Percentiles rank a stretch among this genome's conserved stretches.
Conservation (phyloP, 257 asterid species). For the Misopates orontium region DNA sequence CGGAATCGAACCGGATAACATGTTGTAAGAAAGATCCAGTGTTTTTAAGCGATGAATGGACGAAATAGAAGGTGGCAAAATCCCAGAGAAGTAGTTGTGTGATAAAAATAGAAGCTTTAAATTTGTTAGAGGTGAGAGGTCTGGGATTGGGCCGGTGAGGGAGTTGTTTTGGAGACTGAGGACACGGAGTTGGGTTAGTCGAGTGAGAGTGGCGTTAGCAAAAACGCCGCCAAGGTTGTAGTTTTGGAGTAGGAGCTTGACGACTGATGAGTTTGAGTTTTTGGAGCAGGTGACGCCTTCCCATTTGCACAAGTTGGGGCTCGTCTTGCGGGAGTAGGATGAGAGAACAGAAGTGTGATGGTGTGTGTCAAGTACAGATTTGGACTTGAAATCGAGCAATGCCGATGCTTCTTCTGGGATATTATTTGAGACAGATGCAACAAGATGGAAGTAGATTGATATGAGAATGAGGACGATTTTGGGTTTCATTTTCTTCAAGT, state of each 20-base stretch:
- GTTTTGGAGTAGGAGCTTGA: slow-evolving; percentile 47
- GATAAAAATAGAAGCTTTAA: slow-evolving; percentile 65
- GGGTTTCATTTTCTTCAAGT: slow-evolving; percentile 23
- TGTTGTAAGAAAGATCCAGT: slow-evolving; percentile 70
- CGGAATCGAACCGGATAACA: slow-evolving; percentile 63
- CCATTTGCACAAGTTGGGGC: slow-evolving; percentile 65
- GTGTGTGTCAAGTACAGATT: slow-evolving; percentile 55
- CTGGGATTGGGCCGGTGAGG: slow-evolving; percentile 80
- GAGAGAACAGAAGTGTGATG: too few relatives aligned
- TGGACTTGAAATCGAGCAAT: slow-evolving; percentile 60
- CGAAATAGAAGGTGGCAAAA: slow-evolving; percentile 61
- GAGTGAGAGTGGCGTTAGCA: slow-evolving; percentile 46
- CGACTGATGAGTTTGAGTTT: slow-evolving; percentile 39
- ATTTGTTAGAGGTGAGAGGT: slow-evolving; percentile 54
- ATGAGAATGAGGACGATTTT: slow-evolving; percentile 21
- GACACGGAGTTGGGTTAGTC: slow-evolving; percentile 63
- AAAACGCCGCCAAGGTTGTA: slow-evolving; percentile 57
- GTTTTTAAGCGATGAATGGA: slow-evolving; percentile 76
- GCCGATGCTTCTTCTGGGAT: slow-evolving; percentile 54
- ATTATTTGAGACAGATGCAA: slow-evolving; percentile 16
- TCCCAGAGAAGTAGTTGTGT: slow-evolving; percentile 60
- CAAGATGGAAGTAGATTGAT: slow-evolving; percentile 18
- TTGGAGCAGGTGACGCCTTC: slow-evolving; percentile 52
- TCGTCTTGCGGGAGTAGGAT: slow-evolving; percentile 33
- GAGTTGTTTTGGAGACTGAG: slow-evolving; percentile 77